Base-by-base conservation (phyloP, 2,329 filamentous ascomycete species). In the Fusarium zealandicum region DNA sequence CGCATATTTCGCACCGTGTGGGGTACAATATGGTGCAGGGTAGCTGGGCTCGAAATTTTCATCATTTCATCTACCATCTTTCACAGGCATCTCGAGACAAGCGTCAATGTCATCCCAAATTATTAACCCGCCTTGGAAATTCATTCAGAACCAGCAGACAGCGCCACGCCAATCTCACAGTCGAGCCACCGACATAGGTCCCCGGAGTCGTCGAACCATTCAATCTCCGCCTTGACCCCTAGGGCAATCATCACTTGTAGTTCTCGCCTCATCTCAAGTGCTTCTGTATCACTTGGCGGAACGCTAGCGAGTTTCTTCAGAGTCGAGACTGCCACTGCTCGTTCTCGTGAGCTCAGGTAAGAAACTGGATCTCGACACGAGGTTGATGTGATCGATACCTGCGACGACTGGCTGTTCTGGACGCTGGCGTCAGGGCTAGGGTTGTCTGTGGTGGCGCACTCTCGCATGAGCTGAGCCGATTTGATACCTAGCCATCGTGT, bases 191-290 rank as follows among this genome's bases (percentile, higher is more conserved):
- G 28, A 0, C 74, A 71, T 5, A 86, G 64, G 41, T 81, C 74
- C 1, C 83, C 82, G 8, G 73, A 74, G 4, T 82, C 76, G 48
- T 90, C 86, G 6, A 90, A 72, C 14, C 86, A 81, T 66, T 95
- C 89, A 43, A 93, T 90, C 68, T 95, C 90, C 0, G 88, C 88
- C 67, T 93, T 95, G 40, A 86, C 65, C 45, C 89, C 88, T 43
- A 93, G 75, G 75, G 90, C 81, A 16, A 93, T 73, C 89, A 93
- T 92, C 1, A 80, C 64, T 66, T 92, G 90, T 13, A 93, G 63
- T 64, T 92, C 87, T 3, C 72, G 72, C 25, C 74, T 73, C 57
- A 84, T 74, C 6, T 77, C 73, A 0, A 62, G 46, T 3, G 76
- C 74, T 2, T 76, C 70, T 0, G 61, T 57, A 10, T 74, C 70